Evolutionary conservation across 768 basidiomycete species (phyloP).

Genomic region (Boletus subparvulus): DNA sequence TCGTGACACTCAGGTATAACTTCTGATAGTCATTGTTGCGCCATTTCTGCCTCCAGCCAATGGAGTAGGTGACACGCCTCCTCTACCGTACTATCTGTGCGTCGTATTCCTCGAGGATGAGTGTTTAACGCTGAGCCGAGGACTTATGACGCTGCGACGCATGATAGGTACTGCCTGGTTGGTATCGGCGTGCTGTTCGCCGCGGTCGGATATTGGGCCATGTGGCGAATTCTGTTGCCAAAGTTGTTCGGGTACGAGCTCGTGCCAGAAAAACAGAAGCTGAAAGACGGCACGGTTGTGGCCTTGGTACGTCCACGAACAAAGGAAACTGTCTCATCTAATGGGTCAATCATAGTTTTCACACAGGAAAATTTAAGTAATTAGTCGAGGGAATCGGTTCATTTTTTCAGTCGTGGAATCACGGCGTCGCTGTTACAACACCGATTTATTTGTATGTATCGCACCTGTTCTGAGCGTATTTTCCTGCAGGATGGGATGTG

Average conservation of each 20-base stretch:
- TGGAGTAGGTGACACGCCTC: conserved; percentile 57
- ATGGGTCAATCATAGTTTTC: conserved; percentile 1
- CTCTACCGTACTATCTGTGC: conserved; percentile 59
- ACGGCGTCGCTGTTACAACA: too few relatives aligned
- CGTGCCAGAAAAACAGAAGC: conserved; percentile 44
- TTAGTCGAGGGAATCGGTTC: too few relatives aligned
- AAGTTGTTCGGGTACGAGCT: conserved; percentile 48
- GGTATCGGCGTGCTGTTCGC: conserved; percentile 47
- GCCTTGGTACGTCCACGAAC: conserved; percentile 40
- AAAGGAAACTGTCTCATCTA: not conserved
- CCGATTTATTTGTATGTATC: too few relatives aligned
- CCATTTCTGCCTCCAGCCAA: conserved; percentile 56
- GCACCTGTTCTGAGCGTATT: too few relatives aligned
- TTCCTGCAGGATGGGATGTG: too few relatives aligned
- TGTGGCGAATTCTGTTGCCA: conserved; percentile 51
- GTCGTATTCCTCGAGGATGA: not conserved
- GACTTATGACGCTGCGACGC: not conserved
- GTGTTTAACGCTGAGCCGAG: not conserved
- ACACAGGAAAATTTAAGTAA: not conserved
- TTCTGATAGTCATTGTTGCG: conserved; percentile 45
- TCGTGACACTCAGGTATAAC: not conserved
- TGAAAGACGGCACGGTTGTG: conserved; percentile 54
- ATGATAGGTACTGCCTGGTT: conserved; percentile 48
- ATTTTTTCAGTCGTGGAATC: too few relatives aligned
- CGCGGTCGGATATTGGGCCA: conserved; percentile 53